Conservation (phyloP, 1,284 basidiomycete species). For the Inonotus hispidus region DNA sequence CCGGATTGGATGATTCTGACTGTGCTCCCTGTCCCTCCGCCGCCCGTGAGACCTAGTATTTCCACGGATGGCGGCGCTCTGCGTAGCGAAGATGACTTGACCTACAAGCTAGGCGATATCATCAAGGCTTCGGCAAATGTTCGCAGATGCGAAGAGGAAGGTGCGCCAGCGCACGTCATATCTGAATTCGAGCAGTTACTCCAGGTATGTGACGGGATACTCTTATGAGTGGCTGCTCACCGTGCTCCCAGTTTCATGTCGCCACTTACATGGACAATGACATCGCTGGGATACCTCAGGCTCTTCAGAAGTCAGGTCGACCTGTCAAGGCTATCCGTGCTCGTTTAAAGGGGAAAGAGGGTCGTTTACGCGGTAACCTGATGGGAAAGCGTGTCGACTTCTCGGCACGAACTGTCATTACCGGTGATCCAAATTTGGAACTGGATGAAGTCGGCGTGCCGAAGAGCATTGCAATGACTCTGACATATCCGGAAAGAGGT, state of each 20-base stretch:
- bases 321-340: conserved; percentile 99
- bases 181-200: conserved; percentile 95
- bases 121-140: conserved; percentile 95
- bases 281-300: conserved; percentile 96
- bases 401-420: conserved; percentile 98
- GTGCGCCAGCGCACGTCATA: conserved; percentile 94
- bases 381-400: conserved; percentile 99
- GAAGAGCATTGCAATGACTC: conserved; percentile 94
- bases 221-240: conserved; percentile 9
- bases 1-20: conserved; percentile 99
- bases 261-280: conserved; percentile 99
- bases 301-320: conserved; percentile 94
- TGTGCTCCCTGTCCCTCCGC: conserved; percentile 95
- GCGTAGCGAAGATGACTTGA: conserved; percentile 97
- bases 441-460: conserved; percentile 98
- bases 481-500: conserved; percentile 98
- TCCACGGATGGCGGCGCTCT: conserved; percentile 94
- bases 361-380: conserved; percentile 94
- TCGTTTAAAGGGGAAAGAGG: conserved; percentile 98
- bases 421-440: conserved; percentile 96
- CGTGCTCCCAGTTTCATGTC: conserved; percentile 76
- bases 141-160: conserved; percentile 91
- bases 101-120: conserved; percentile 97
- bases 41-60: conserved; percentile 96
- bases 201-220: conserved; percentile 48